Conservation (phyloP, 768 basidiomycete genomes). For the Psilocybe subaeruginosa region DNA sequence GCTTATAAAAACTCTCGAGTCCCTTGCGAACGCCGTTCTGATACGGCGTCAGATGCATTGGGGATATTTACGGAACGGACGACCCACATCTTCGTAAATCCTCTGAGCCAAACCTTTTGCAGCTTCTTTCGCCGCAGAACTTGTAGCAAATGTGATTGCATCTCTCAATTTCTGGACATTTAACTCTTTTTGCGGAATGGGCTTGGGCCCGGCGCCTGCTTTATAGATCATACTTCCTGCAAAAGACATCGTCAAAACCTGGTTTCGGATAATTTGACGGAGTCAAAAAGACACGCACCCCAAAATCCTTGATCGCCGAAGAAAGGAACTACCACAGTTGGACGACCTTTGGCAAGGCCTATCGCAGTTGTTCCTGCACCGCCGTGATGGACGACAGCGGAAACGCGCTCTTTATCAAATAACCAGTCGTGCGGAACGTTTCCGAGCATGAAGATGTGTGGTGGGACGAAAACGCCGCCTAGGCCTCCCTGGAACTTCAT, state of each 20-base stretch:
- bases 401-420: conserved; percentile 54
- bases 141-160: conserved; percentile 53
- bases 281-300: conserved; percentile 36
- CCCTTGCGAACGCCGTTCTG: conserved; percentile 52
- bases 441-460: conserved; percentile 62
- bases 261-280: neutral
- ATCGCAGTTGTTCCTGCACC: conserved; percentile 71
- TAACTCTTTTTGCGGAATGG: conserved; percentile 57
- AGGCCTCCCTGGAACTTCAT: conserved; percentile 46
- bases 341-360: conserved; percentile 59
- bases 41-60: neutral
- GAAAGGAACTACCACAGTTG: conserved; percentile 66
- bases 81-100: conserved; percentile 50
- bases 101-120: conserved; percentile 51
- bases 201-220: conserved; percentile 63
- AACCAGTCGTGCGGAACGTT: conserved; percentile 75
- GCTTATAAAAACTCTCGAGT: conserved; percentile 59
- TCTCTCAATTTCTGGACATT: conserved; percentile 49
- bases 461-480: conserved; percentile 52
- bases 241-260: conserved; percentile 10
- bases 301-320: conserved; percentile 69
- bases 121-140: conserved; percentile 48
- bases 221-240: conserved; percentile 63
- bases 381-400: conserved; percentile 66
- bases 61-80: neutral